These are phyloP conservation scores for Monilinia fructicola DNA, from an alignment of 2,329 filamentous ascomycete species.

Conservation along the genomic window DNA sequence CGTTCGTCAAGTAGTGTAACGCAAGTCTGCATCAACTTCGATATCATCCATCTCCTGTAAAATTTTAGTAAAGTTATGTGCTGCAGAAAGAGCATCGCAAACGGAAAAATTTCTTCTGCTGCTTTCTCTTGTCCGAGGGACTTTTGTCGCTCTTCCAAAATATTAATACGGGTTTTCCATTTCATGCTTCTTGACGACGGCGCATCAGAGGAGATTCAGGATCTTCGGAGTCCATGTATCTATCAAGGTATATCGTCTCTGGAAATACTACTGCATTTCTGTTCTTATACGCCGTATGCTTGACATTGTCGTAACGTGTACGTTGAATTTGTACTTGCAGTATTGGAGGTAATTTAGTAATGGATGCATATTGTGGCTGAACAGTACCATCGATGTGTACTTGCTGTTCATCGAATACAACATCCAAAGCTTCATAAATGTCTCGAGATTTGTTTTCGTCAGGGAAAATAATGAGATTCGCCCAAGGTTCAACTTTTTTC, in stretches of 20 bases:
- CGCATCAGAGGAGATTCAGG: constrained; percentile 59
- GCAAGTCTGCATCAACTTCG: constrained; percentile 45
- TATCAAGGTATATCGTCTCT: constrained; percentile 80
- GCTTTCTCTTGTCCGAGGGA: constrained; percentile 29
- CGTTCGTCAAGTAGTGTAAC: constrained; percentile 47
- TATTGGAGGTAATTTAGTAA: constrained; percentile 76
- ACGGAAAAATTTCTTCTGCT: constrained; percentile 34
- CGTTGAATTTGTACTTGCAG: constrained; percentile 89
- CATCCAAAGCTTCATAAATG: constrained; percentile 82
- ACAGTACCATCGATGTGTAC: constrained; percentile 64
- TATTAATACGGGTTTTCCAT: constrained; percentile 63
- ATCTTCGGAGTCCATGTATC: constrained; percentile 72
- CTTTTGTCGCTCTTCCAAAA: constrained; percentile 48
- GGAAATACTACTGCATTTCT: constrained; percentile 76
- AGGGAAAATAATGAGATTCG: constrained; percentile 61
- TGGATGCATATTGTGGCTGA: constrained; percentile 65
- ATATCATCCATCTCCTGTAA: constrained; percentile 47
- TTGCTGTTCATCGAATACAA: constrained; percentile 77
- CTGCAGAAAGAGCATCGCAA: constrained; percentile 35
- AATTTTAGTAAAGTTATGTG: constrained; percentile 46
- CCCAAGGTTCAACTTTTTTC: constrained; percentile 45
- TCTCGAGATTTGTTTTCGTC: constrained; percentile 53
- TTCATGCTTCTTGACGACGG: constrained; percentile 68
- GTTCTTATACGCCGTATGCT: constrained; percentile 65
- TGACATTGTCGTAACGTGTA: constrained; percentile 66